Evolutionary conservation across 2,329 filamentous ascomycete species (phyloP).

Genomic region (Fusarium heterosporum): DNA sequence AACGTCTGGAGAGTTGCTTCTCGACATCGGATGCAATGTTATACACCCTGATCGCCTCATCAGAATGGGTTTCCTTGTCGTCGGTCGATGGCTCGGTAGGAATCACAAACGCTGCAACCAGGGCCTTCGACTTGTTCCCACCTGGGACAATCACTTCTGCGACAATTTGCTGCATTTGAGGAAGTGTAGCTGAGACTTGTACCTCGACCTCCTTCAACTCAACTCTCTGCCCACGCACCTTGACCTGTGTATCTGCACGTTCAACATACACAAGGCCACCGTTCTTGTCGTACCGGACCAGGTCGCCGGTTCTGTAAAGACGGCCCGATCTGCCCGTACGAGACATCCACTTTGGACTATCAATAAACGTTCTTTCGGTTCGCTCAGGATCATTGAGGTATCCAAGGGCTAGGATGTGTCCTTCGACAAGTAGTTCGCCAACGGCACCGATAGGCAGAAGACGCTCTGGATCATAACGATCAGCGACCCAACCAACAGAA

Average conservation of each 20-base stretch:
- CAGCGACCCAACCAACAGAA: not conserved
- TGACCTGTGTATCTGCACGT: constrained; percentile 6
- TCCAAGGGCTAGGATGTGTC: constrained; percentile 1
- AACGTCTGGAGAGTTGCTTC: not conserved
- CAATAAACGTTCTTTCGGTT: constrained; percentile 2
- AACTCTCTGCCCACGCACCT: constrained; percentile 9
- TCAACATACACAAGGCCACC: not conserved
- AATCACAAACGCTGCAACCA: constrained; percentile 9
- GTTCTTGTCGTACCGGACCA: constrained; percentile 4
- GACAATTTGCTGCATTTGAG: not conserved
- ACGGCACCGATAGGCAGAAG: not conserved
- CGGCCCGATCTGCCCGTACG: not conserved
- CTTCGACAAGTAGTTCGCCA: constrained; percentile 8
- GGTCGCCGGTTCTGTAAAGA: constrained; percentile 5
- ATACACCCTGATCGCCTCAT: not conserved
- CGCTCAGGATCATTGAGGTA: constrained; percentile 7
- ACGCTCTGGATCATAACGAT: not conserved
- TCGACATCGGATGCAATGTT: not conserved
- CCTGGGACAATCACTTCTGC: constrained; percentile 7
- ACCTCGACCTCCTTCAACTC: constrained; percentile 8
- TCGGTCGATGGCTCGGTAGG: not conserved
- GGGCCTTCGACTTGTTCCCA: not conserved
- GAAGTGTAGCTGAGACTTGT: not conserved
- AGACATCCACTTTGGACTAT: not conserved
- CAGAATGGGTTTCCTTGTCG: not conserved